Evolutionary conservation across 495 filamentous ascomycete genomes (phyloP), one percentile per base, ranked within the genome.

Genomic region (Podospora appendiculata): DNA sequence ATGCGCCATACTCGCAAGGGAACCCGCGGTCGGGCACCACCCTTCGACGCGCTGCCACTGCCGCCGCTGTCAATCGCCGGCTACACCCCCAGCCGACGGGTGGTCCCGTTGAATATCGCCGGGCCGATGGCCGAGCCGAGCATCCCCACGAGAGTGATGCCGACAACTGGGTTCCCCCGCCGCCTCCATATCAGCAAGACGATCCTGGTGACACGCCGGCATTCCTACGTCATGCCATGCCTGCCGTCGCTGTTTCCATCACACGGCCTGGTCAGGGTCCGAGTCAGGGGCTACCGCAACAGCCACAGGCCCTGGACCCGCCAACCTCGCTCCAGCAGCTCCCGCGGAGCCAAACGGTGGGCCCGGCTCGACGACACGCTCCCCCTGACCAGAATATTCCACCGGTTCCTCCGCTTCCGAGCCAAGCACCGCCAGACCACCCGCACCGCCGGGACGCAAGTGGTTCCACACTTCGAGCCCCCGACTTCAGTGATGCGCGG

Each of bases 91-190:
- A 70, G 45, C 58, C 70, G 17, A 54, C 61, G 32, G 60, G 70
- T 52, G 65, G 73, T 16, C 62, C 56, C 46, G 58, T 75, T 36
- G 63, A 76, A 43, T 75, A 80, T 59, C 69, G 77, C 52, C 70
- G 81, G 19, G 72, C 87, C 25, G 83, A 87, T 63, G 85, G 83
- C 12, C 74, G 83, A 35, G 70, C 78, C 14, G 77, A 88, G 50
- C 78, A 87, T 53, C 90, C 90, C 10, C 87, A 94, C 67, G 89
- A 94, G 65, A 90, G 86, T 53, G 88, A 95, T 61, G 89, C 89
- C 4, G 90, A 95, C 56, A 88, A 91, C 54, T 96, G 90, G 90
- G 88, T 91, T 7, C 87, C 90, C 18, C 90, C 90, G 0, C 90
- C 90, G n/a, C 90, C 90, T 11, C 88, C 89, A 8, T 96, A 96